Conservation (phyloP, 2,329 filamentous ascomycete species). For the Diaporthe sp. region DNA sequence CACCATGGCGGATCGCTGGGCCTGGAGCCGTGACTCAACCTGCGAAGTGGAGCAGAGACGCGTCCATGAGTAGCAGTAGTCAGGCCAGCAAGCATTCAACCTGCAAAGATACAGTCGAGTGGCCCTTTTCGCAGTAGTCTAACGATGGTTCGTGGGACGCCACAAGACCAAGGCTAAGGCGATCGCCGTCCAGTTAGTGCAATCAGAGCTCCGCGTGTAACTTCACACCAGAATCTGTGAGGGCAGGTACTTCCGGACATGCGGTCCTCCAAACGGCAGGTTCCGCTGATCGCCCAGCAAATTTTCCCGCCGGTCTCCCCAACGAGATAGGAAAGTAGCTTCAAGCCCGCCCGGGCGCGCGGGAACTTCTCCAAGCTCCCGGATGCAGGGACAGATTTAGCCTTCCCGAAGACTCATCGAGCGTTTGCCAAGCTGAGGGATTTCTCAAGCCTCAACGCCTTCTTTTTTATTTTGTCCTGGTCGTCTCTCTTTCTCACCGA, state of each 20-base stretch:
- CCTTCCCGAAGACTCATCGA: slow-evolving; percentile 8
- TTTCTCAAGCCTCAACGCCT: slow-evolving; percentile 15
- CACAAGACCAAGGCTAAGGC: not conserved
- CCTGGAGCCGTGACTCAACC: slow-evolving; percentile 10
- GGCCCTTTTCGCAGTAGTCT: not conserved
- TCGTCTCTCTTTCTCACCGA: not conserved
- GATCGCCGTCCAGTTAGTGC: slow-evolving; percentile 22
- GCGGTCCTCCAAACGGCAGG: slow-evolving; percentile 17
- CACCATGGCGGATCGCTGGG: not conserved
- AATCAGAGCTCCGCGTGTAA: not conserved
- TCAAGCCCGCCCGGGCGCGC: slow-evolving; percentile 1
- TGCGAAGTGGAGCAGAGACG: not conserved
- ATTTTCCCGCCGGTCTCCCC: slow-evolving; percentile 15
- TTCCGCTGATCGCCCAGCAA: slow-evolving; percentile 26
- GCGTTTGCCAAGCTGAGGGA: slow-evolving; percentile 22
- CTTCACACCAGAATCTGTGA: not conserved
- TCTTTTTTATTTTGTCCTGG: not conserved
- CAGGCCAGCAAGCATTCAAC: not conserved
- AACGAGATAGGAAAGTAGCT: not conserved
- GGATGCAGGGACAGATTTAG: slow-evolving; percentile 16
- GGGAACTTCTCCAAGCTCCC: slow-evolving; percentile 15
- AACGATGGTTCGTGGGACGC: slow-evolving; percentile 5
- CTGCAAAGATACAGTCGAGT: not conserved
- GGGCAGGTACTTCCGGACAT: not conserved
- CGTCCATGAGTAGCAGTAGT: not conserved